Base-by-base conservation (phyloP, 139 green algal genomes). In the Ostreobium quekettii region DNA sequence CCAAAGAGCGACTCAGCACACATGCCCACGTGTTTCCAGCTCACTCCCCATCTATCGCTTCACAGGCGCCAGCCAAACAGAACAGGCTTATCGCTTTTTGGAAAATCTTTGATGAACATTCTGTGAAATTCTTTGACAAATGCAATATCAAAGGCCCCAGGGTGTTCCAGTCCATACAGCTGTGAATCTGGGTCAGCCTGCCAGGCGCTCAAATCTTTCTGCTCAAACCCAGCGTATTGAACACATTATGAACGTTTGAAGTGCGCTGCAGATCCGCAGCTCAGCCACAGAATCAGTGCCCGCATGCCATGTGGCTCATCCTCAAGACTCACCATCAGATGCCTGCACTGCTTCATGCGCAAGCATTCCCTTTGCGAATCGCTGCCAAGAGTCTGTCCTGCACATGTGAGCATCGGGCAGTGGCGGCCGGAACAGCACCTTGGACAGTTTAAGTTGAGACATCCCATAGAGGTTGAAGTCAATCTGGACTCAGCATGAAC, bases 381-480 rank as follows among this genome's bases (percentile, higher is more conserved):
- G 11, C 42, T 11, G 11, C 42, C 42, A 53, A 53, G 42, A 11
- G 19, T 53, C 42, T 19, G 19, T 26, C 19, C 42, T 11, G 15
- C 15, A 19, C 11, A 53, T 53, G 19, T 53, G 42, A 19, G 48
- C 60, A 7, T 30, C 30, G 3, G 78, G 85, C 36, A 86, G 71
- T 0, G 74, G 71, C 4, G 67, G 59, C 3, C 88, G 74, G 75
- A 94, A 93, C 22, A 80, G 59, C 32, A 83, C 84, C 30, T 66
- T 60, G 6, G 38, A 28, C 4, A 96, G 74, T 7, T 72, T 68
- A 4, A 96, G 22, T 49, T 77, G 78, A 22, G 78, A 85, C 91
- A 97, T 97, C 46, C 91, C 91, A 15, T 82, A 74, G 64, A 97
- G 77, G 72, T 97, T 97, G 77, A 89, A 87, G 74, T 97, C 91